These are phyloP conservation scores for Aschersonia sp. DNA, from an alignment of 2,329 filamentous ascomycete genomes.

Conservation along the genomic window DNA sequence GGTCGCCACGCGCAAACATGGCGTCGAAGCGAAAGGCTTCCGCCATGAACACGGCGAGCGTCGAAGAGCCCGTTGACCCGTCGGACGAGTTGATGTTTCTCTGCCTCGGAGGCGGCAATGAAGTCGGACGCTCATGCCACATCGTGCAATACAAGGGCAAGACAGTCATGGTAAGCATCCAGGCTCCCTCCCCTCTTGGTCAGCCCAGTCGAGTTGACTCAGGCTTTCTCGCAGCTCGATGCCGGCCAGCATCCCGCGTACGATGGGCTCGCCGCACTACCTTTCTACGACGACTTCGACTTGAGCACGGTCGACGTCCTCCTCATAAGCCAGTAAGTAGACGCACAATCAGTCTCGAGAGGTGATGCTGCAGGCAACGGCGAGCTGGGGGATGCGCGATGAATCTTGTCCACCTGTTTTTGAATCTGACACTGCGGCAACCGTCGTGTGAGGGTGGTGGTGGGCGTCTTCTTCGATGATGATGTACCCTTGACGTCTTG, in stretches of 20 bases:
- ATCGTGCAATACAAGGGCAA: constrained; percentile 99
- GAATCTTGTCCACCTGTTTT: no score
- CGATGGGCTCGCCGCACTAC: constrained; percentile 81
- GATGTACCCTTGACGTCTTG: neutral
- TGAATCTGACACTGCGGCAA: no score
- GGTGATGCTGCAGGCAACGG: neutral
- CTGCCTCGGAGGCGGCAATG: constrained; percentile 87
- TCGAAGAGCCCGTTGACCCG: constrained; percentile 82
- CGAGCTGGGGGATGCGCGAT: neutral
- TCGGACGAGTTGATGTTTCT: constrained; percentile 91
- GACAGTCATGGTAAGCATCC: constrained; percentile 71
- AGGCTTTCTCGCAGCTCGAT: constrained; percentile 52
- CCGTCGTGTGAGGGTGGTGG: no score
- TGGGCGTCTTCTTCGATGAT: no score
- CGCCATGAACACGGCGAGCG: constrained; percentile 49
- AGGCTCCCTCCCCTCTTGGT: neutral
- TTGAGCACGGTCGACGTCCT: constrained; percentile 94
- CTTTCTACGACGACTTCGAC: constrained; percentile 98
- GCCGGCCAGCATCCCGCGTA: constrained; percentile 95
- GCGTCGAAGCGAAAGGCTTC: constrained; percentile 84
- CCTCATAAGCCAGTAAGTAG: constrained; percentile 92
- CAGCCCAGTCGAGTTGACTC: neutral
- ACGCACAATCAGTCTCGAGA: neutral
- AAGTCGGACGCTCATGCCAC: constrained; percentile 93
- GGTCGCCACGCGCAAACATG: constrained; percentile 38